Base-by-base conservation (phyloP, 2,329 filamentous ascomycete genomes). In the Aspergillus clavatus region DNA sequence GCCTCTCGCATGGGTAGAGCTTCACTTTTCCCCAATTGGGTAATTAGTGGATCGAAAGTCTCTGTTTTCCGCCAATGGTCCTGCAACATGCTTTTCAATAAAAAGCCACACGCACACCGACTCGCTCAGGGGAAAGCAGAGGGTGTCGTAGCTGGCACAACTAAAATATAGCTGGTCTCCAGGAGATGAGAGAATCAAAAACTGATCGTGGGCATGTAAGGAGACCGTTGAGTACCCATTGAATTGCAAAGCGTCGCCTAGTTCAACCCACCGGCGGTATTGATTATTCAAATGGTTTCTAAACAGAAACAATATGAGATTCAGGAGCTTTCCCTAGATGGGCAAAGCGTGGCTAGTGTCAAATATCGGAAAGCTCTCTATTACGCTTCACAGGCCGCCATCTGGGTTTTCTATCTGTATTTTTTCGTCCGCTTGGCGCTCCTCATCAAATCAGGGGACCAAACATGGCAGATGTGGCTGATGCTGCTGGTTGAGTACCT, bases 381-480 rank as follows among this genome's bases (percentile, higher is more conserved):
- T 27, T 29, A 45, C 19, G 40, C 51, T 36, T 51, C 57, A 0
- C 52, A 45, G 18, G 27, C 38, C 4, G 57, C 55, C 37, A 40
- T 52, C 38, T 54, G 55, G 53, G 44, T 42, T 3, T 43, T 44
- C 3, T 44, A 52, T 38, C 7, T 56, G 22, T 63, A 62, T 37
- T 53, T 61, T 5, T 12, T 39, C 8, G 22, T 52, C 14, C 59
- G 60, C 4, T 18, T 57, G 7, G 37, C 51, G 2, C 29, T 53
- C 14, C 14, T 51, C 7, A 16, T 57, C 14, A 43, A 37, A 3
- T 35, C 40, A 3, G 24, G 43, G 0, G 23, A 45, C 8, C 43
- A 40, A 38, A 54, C 49, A 21, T 63, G 58, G 58, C 55, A 52
- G 28, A 53, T 56, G 28, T 63, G 57, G 60, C 19, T 38, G n/a